phyloP scores from a whole-genome alignment of 257 asterid genomes.

The Lycium barbarum region DNA sequence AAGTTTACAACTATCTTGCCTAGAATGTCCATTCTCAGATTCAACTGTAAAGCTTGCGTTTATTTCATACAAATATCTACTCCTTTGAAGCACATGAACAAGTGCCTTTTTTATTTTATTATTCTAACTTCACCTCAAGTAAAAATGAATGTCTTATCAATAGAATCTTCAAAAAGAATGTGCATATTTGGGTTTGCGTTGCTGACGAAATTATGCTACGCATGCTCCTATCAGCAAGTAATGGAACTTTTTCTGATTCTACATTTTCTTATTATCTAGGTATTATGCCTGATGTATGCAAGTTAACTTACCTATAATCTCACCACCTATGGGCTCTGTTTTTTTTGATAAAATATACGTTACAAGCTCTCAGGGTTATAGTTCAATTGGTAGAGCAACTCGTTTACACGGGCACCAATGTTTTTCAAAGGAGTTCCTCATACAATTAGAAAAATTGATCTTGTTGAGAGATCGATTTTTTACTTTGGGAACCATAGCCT shows the following conservation, averaged over 20 bases:
- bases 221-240: conserved; percentile 10
- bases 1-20: conserved; percentile 24
- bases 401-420: no score
- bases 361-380: not conserved
- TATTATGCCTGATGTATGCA: not conserved
- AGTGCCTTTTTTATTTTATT: not conserved
- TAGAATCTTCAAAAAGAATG: not conserved
- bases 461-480: no score
- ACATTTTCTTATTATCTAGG: not conserved
- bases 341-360: not conserved
- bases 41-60: not conserved
- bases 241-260: not conserved
- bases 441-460: no score
- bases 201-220: not conserved
- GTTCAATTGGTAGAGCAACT: no score
- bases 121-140: not conserved
- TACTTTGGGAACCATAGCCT: no score
- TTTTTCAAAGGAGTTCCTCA: no score
- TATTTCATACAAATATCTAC: not conserved
- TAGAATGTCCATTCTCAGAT: conserved; percentile 7
- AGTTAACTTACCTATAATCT: not conserved
- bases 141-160: not conserved
- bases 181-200: not conserved
- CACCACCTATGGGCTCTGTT: not conserved
- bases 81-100: not conserved